Evolutionary conservation across 2,329 filamentous ascomycete genomes (phyloP).

Genomic region (Apiospora saccharicola): DNA sequence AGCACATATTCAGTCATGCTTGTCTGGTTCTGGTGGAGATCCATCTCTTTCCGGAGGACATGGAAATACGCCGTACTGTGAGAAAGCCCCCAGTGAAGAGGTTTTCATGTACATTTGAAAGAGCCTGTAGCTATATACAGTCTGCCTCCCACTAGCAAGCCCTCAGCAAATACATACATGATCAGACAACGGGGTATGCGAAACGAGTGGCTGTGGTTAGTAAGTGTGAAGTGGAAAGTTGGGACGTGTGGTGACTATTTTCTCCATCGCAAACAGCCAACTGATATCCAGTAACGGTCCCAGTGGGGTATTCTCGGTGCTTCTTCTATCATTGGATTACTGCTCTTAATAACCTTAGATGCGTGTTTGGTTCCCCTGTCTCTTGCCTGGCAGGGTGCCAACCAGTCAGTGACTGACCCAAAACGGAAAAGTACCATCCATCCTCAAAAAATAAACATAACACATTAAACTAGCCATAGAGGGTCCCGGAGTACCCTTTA

Average conservation of each 20-base stretch:
- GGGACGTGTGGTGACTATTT: no score
- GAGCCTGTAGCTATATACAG: background rate
- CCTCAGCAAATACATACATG: no score
- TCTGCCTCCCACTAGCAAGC: no score
- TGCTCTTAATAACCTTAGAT: background rate
- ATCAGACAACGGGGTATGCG: no score
- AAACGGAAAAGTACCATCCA: background rate
- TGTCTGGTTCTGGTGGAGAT: background rate
- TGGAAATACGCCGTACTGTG: background rate
- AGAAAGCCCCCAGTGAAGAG: background rate
- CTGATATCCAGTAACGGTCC: no score
- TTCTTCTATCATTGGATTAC: background rate
- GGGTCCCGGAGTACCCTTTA: background rate
- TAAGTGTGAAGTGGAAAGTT: no score
- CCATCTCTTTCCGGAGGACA: background rate
- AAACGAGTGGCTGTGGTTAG: no score
- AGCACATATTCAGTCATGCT: background rate
- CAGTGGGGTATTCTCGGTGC: background rate
- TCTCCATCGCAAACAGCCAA: no score
- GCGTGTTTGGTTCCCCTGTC: background rate
- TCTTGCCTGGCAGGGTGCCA: background rate
- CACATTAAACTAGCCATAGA: background rate
- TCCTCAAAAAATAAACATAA: background rate
- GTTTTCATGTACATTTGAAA: background rate
- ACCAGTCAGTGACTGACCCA: no score